Conservation (phyloP, 495 filamentous ascomycete species). For the Podospora didyma region DNA sequence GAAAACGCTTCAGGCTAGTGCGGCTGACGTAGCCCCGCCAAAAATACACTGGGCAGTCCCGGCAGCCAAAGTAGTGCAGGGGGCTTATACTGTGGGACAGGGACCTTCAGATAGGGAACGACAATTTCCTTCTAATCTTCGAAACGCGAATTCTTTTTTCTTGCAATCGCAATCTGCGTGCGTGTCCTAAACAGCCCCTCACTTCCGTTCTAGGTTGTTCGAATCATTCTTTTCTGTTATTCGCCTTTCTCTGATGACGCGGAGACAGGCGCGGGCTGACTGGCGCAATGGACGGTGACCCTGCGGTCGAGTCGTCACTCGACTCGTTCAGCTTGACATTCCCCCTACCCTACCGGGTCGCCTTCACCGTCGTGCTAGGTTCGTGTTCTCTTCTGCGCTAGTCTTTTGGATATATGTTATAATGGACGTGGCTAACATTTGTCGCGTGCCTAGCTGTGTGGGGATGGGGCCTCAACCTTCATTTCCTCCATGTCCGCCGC, state of each 20-base stretch:
- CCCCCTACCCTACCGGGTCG: conserved; percentile 81
- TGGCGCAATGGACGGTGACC: conserved; percentile 70
- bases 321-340: conserved; percentile 81
- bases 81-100: neutral
- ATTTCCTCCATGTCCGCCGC: conserved; percentile 66
- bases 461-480: conserved; percentile 86
- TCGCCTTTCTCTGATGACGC: conserved; percentile 18
- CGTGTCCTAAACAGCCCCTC: neutral
- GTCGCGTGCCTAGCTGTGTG: conserved; percentile 74
- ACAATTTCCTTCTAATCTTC: neutral
- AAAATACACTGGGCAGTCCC: neutral
- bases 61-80: neutral
- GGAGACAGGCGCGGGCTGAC: neutral
- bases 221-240: neutral
- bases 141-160: too few relatives aligned
- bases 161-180: neutral
- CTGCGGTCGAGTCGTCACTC: conserved; percentile 72
- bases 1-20: neutral
- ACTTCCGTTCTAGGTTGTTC: too few relatives aligned
- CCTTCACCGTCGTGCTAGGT: conserved; percentile 77
- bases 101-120: neutral
- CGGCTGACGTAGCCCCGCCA: neutral
- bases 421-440: neutral
- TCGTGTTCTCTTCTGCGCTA: conserved; percentile 18
- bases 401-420: neutral